These are phyloP conservation scores for Acanthamoeba healyi DNA, from an alignment of 208 protist genomes.

Conservation along the genomic window DNA sequence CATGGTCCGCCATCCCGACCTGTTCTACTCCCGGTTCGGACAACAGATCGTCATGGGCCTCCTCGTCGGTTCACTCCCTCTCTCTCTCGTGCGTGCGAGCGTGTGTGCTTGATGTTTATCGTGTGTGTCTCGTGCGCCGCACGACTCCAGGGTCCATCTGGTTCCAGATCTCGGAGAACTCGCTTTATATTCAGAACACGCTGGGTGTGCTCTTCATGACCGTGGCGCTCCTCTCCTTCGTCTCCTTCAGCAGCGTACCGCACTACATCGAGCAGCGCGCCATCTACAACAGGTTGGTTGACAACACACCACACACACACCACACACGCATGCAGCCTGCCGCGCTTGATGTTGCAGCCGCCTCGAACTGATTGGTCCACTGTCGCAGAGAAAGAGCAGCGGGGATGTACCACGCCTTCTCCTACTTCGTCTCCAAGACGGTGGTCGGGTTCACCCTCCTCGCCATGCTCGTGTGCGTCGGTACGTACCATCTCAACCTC, in stretches of 20 bases:
- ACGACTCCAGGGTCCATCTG: neutral
- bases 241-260: slow-evolving; percentile 56
- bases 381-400: neutral
- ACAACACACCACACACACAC: too few relatives aligned
- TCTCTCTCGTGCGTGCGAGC: neutral
- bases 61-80: neutral
- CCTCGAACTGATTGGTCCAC: neutral
- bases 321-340: too few relatives aligned
- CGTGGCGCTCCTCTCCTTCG: slow-evolving; percentile 31
- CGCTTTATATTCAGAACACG: slow-evolving; percentile 13
- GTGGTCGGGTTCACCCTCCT: slow-evolving; percentile 20
- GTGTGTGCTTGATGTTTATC: neutral
- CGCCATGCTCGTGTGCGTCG: neutral
- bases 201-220: slow-evolving; percentile 66
- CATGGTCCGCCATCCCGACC: neutral
- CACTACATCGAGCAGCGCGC: slow-evolving; percentile 51
- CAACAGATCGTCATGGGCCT: slow-evolving; percentile 57
- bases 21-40: slow-evolving; percentile 48
- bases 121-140: neutral
- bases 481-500: neutral
- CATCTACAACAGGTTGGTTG: slow-evolving; percentile 26
- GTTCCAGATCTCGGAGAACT: slow-evolving; percentile 11
- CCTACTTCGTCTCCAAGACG: slow-evolving; percentile 37
- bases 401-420: slow-evolving; percentile 40
- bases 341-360: neutral